Percentiles rank a stretch among this genome's conserved stretches.
phyloP scores from a whole-genome alignment of 306 rosid species.

The Acacia acuminata region DNA sequence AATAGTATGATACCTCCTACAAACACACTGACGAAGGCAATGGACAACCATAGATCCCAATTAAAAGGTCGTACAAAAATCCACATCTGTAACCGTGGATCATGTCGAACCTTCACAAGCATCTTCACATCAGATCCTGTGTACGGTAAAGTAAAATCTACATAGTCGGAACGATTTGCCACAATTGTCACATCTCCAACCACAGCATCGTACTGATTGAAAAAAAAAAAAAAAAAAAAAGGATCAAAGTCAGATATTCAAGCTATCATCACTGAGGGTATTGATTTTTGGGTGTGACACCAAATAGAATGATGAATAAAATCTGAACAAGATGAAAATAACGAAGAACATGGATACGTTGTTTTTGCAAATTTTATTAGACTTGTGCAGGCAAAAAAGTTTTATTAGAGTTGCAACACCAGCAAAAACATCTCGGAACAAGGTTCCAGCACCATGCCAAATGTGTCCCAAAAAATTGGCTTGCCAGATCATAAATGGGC shows the following conservation, averaged over 20 bases:
- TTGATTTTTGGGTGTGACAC: background rate
- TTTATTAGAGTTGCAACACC: too few species aligned
- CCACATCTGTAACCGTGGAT: conserved; percentile 17
- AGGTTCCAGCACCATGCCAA: too few species aligned
- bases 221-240: too few species aligned
- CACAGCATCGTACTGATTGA: conserved; percentile 4
- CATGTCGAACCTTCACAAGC: background rate
- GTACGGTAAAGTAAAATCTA: conserved; percentile 30
- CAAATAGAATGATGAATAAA: background rate
- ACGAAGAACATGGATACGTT: background rate
- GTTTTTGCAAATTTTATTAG: background rate
- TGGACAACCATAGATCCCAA: conserved; percentile 29
- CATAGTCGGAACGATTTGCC: conserved; percentile 3
- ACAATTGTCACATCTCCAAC: conserved; percentile 22
- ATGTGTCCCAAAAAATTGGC: too few species aligned
- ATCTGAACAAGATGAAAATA: background rate
- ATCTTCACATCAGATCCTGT: background rate
- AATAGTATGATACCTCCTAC: background rate
- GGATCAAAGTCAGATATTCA: too few species aligned
- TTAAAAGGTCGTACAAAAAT: conserved; percentile 21
- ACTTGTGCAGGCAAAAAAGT: too few species aligned
- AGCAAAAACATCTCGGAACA: too few species aligned
- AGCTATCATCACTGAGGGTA: background rate
- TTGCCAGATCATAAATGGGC: too few species aligned
- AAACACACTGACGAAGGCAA: background rate